Base-by-base conservation (phyloP, 2,329 filamentous ascomycete species). In the Talaromyces sp. region DNA sequence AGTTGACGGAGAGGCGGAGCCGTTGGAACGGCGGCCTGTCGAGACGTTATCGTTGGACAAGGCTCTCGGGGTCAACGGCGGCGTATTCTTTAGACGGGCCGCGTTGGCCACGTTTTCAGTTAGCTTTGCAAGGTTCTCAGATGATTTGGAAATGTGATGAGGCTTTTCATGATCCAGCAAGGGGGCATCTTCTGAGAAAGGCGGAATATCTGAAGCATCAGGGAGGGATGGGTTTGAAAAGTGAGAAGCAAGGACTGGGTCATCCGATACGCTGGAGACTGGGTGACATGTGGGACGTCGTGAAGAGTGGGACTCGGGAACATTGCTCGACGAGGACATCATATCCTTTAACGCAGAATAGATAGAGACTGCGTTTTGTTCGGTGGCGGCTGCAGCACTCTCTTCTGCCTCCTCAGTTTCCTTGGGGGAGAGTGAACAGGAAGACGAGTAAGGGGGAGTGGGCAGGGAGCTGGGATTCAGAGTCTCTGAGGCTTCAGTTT, bases 1-100 rank as follows among this genome's bases (percentile, higher is more conserved):
- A 59, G 56, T 54, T 17, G 66, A 67, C 24, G 66, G 56, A n/a
- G 73, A 64, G 31, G 70, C 65, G 13, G 65, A 62, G 46, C 63
- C 58, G 61, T 59, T 63, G 55, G 66, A 53, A 58, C 71, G 68
- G 65, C 73, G 71, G 55, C 71, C 71, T 55, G 58, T 32, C 10
- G 69, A 63, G 27, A 69, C 65, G 52, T 78, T 80, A 70, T 86
- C 85, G 74, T 85, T 83, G 60, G 91, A 96, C 70, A 93, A 86
- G 62, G 93, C 90, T 78, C 93, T 88, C 65, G 91, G 93, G 59
- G 93, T 96, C 67, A 93, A 93, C 63, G 92, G 88, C 68, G 91
- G 90, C 69, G 91, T 95, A 81, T 91, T 96, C 93, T 97, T 96
- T 82, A 86, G 74, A 77, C 75, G 76, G 70, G 78, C 75, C 75